phyloP scores from a whole-genome alignment of 2,329 filamentous ascomycete species.

The Paraphaeosphaeria sporulosa region DNA sequence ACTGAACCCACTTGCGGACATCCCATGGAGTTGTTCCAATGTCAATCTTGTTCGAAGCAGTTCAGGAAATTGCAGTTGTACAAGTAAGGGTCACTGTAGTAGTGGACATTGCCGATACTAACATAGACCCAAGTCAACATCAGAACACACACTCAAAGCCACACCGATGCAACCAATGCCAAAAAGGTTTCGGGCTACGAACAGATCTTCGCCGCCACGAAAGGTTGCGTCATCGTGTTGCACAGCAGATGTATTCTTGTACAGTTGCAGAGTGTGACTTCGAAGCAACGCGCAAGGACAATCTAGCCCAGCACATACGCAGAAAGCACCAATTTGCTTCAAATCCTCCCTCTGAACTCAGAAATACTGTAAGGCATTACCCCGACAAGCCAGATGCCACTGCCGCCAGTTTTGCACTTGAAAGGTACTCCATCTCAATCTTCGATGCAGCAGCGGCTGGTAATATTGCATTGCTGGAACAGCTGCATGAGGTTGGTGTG shows the following conservation, averaged over 20 bases:
- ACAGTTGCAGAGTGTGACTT: constrained; percentile 9
- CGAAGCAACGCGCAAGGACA: constrained; percentile 20
- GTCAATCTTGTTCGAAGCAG: constrained; percentile 13
- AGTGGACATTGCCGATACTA: not conserved
- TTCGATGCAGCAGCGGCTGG: constrained; percentile 16
- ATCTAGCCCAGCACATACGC: constrained; percentile 16
- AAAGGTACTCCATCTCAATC: not conserved
- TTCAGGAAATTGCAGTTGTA: constrained; percentile 11
- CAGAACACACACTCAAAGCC: constrained; percentile 22
- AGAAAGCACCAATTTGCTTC: not conserved
- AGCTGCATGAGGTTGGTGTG: not conserved
- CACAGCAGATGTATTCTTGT: constrained; percentile 14
- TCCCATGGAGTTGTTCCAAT: constrained; percentile 4
- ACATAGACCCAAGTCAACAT: constrained; percentile 15
- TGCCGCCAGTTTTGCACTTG: too few species aligned
- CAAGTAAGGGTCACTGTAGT: constrained; percentile 12
- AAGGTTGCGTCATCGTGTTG: constrained; percentile 15
- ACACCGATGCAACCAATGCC: constrained; percentile 13
- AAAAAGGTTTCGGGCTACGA: constrained; percentile 15
- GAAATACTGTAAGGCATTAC: too few species aligned
- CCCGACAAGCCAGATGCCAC: not conserved
- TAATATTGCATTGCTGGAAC: constrained; percentile 9
- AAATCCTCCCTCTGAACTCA: not conserved
- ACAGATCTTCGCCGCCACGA: constrained; percentile 18
- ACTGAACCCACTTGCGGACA: not conserved